phyloP scores from a whole-genome alignment of 164 flowering plant genomes.

The Akebia trifoliata region DNA sequence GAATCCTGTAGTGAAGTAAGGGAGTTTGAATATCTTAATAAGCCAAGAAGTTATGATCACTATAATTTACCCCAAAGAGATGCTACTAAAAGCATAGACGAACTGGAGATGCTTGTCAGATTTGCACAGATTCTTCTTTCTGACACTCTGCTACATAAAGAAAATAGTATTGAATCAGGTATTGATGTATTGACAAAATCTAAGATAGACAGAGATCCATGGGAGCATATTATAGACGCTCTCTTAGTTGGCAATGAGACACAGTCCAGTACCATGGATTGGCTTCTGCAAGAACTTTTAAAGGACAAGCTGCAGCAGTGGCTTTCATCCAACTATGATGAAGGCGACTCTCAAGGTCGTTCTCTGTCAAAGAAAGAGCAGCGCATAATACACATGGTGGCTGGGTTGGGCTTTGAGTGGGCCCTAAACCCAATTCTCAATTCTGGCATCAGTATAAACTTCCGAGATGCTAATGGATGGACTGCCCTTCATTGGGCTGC shows the following conservation, averaged over 20 bases:
- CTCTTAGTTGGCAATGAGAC: conserved; percentile 53
- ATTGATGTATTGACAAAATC: conserved; percentile 20
- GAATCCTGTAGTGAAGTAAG: conserved; percentile 86
- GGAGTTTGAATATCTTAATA: conserved; percentile 76
- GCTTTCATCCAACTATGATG: conserved; percentile 45
- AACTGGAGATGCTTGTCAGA: conserved; percentile 60
- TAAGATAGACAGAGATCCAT: conserved; percentile 46
- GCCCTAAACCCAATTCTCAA: conserved; percentile 65
- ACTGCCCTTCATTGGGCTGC: conserved; percentile 99
- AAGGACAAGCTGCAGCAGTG: conserved; percentile 74
- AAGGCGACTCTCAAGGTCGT: conserved; percentile 26
- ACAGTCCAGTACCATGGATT: conserved; percentile 41
- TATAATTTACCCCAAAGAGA: conserved; percentile 26
- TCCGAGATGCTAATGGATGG: conserved; percentile 92
- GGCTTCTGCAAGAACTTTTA: conserved; percentile 73
- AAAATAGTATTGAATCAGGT: conserved; percentile 28
- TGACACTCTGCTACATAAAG: conserved; percentile 30
- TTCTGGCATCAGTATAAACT: conserved; percentile 66
- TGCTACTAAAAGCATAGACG: conserved; percentile 46
- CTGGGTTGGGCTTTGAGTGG: conserved; percentile 96
- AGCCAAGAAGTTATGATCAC: conserved; percentile 21
- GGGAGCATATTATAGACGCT: conserved; percentile 55
- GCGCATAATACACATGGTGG: conserved; percentile 84
- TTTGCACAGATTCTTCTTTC: conserved; percentile 66
- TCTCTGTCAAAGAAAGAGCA: conserved; percentile 84